Base-by-base conservation (phyloP, 495 filamentous ascomycete species). In the Aspergillus panamensis region DNA sequence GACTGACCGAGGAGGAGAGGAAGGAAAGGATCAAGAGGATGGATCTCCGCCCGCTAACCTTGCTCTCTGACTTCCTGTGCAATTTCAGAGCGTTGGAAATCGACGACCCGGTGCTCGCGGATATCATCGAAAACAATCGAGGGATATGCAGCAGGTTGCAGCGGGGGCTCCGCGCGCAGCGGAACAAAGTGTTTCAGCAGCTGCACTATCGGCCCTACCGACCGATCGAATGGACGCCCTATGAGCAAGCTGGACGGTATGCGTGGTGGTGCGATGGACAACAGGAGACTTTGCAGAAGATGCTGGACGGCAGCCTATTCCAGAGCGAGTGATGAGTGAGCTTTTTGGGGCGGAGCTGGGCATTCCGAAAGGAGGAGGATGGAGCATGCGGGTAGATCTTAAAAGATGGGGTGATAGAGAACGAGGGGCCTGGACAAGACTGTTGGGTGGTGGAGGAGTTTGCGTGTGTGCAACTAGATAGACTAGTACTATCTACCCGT, bases 231-330 rank as follows among this genome's bases (percentile, higher is more conserved):
- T 19, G n/a, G 29, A 52, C 48, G 10, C 48, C 39, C 29, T 52
- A 39, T 17, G 56, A 52, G 32, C 0, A 21, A 17, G 29, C 30
- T 8, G 56, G 56, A 8, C 48, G 56, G 2, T 30, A 39, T 29
- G 39, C 56, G 13, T 58, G 56, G 56, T 58, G 56, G 56, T 52
- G 56, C 21, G 56, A 58, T 37, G 10, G 48, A 1, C 39, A 58
- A 10, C 48, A 58, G 17, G 40, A 47, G 6, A 48, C 10, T 1
- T 58, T 52, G 30, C 35, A 52, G 42, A 17, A 47, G 10, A 47
- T 58, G 56, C 3, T 58, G 21, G 52, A 39, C 3, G 56, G 56
- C 21, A 42, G 40, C 3, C 21, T 58, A 6, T 58, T 57, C 20
- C 6, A 33, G 4, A 13, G 40, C 25, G 25, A 25, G 25, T 25